phyloP scores from a whole-genome alignment of 2,329 filamentous ascomycete species.

The Fusarium hainanense region DNA sequence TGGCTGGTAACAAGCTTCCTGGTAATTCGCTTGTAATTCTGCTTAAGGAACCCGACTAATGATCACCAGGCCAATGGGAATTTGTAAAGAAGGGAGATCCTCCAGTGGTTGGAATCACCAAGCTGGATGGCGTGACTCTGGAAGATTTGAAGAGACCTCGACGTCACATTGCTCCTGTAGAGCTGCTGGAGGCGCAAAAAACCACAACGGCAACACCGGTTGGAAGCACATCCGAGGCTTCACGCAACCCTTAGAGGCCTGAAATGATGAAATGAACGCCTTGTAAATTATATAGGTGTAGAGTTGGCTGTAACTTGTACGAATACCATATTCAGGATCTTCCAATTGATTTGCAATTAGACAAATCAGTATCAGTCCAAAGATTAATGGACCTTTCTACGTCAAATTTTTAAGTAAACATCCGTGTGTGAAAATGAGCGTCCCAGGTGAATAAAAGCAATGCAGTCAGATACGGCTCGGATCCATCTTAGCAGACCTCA shows the following conservation, averaged over 20 bases:
- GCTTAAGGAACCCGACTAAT: constrained; percentile 36
- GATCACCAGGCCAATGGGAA: constrained; percentile 77
- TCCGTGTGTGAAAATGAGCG: background rate
- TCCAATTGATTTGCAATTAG: background rate
- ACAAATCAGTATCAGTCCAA: background rate
- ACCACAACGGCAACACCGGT: constrained; percentile 50
- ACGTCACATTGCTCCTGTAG: constrained; percentile 67
- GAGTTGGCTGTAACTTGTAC: constrained; percentile 42
- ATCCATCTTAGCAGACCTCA: background rate
- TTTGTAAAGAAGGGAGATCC: constrained; percentile 94
- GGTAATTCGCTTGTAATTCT: constrained; percentile 62
- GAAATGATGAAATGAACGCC: constrained; percentile 24
- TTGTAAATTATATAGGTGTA: constrained; percentile 44
- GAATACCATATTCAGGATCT: constrained; percentile 38
- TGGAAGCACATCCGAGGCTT: constrained; percentile 51
- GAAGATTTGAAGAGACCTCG: constrained; percentile 86
- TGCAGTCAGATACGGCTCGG: background rate
- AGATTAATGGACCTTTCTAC: background rate
- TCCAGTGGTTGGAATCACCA: constrained; percentile 91
- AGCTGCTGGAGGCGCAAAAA: constrained; percentile 50
- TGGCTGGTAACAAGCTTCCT: constrained; percentile 95
- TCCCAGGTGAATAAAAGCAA: background rate
- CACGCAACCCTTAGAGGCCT: constrained; percentile 41
- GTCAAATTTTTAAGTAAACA: background rate
- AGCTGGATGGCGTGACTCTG: constrained; percentile 84